phyloP scores from a whole-genome alignment of 2,329 filamentous ascomycete genomes.

The Davidsoniella neocaledoniae region DNA sequence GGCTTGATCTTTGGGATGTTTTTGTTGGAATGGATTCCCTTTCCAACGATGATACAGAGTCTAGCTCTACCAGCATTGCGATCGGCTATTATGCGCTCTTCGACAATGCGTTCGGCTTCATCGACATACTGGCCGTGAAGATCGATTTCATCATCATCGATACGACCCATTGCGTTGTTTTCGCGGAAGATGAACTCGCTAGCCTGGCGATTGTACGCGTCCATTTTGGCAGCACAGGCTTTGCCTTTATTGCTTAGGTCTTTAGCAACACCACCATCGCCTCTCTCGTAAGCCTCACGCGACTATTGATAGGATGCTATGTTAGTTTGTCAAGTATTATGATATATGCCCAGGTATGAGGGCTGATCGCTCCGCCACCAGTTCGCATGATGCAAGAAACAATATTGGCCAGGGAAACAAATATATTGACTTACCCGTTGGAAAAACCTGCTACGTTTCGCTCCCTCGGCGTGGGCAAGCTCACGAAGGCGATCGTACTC shows the following conservation, averaged over 20 bases:
- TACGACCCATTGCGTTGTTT: constrained; percentile 67
- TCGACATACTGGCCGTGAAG: constrained; percentile 89
- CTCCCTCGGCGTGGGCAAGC: constrained; percentile 63
- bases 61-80: constrained; percentile 58
- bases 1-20: constrained; percentile 92
- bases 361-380: too few relatives aligned
- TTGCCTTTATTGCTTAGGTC: constrained; percentile 74
- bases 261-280: constrained; percentile 74
- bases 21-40: constrained; percentile 69
- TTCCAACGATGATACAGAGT: constrained; percentile 89
- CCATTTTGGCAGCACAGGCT: constrained; percentile 65
- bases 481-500: constrained; percentile 88
- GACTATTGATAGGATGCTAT: constrained; percentile 28
- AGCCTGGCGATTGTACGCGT: constrained; percentile 78
- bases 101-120: constrained; percentile 74
- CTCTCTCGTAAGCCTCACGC: constrained; percentile 63
- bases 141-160: constrained; percentile 72
- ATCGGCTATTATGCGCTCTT: constrained; percentile 68
- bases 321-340: background rate
- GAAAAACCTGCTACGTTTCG: constrained; percentile 63
- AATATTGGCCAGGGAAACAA: background rate
- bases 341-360: too few relatives aligned
- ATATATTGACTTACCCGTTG: constrained; percentile 36
- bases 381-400: too few relatives aligned
- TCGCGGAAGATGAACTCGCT: constrained; percentile 90